Evolutionary conservation across 805 yeast species (phyloP), one percentile per base, ranked within the genome.

Genomic region (Kuraishia borneana): DNA sequence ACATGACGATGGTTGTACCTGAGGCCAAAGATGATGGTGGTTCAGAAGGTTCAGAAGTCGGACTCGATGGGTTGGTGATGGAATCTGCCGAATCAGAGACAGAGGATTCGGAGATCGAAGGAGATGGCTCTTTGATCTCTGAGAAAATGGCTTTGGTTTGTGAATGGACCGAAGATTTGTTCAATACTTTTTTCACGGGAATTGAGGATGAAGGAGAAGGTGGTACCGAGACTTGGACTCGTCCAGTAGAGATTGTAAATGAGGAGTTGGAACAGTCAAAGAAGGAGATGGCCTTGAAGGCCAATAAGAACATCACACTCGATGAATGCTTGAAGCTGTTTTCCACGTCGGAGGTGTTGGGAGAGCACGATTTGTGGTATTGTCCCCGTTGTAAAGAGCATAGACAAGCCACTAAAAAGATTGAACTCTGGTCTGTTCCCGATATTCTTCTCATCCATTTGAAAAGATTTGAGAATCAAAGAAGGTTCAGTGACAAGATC

Each of bases 361-460:
- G 96, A 10, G 81, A 83, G 33, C 79, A 84, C 35, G 97, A 89
- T 55, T 63, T 85, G 22, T 89, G 97, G 97, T 88, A 78, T 47
- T 89, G 98, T 54, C 94, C 96, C 1, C 58, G 63, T 9, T 89
- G 98, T 61, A 75, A 82, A 47, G 92, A 83, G 34, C 95, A 85
- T 47, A 72, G 87, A 39, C 85, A 83, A 44, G 97, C 97, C 1
- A 76, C 94, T 2, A 89, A 92, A 48, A 80, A 83, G 30, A 80
- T 92, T 35, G 94, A 87, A 54, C 60, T 89, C 14, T 92, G 97
- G 97, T 70, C 76, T n/a, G 76, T 83, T 1, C 97, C 97, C 1
- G 96, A 92, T 50, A 74, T 92, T 20, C 63, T 92, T 41, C 76
- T 94, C 1, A 80, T 89, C 34, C 97, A 92, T 53, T 64, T 89